Evolutionary conservation across 768 basidiomycete species (phyloP).

Genomic region (Mrakia frigida): DNA sequence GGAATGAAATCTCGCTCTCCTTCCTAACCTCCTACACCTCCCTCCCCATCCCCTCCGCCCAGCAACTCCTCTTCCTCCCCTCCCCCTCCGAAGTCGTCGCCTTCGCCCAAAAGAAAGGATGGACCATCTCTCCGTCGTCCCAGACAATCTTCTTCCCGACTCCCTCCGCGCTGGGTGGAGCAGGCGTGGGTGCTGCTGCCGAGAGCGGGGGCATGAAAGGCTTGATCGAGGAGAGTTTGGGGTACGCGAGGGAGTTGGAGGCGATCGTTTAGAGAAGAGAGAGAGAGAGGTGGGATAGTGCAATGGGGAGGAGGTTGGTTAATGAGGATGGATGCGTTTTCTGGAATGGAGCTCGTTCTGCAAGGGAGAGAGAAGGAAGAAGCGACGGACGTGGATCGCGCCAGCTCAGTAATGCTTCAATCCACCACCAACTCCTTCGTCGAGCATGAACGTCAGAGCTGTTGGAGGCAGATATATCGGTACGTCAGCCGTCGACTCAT

Average conservation of each 20-base stretch:
- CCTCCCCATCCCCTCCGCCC: slow-evolving; percentile 81
- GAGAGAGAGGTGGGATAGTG: background rate
- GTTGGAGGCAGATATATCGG: too few species aligned
- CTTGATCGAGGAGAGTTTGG: slow-evolving; percentile 44
- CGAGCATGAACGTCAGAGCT: too few species aligned
- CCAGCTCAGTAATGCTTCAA: too few species aligned
- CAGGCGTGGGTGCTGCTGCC: slow-evolving; percentile 34
- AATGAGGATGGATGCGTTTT: too few species aligned
- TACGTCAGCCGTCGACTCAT: too few species aligned
- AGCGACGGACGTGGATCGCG: too few species aligned
- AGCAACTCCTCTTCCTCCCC: slow-evolving; percentile 85
- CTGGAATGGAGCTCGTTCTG: too few species aligned
- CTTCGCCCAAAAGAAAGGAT: slow-evolving; percentile 77
- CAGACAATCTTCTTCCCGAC: slow-evolving; percentile 68
- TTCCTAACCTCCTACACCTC: slow-evolving; percentile 91
- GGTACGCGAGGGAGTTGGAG: slow-evolving; percentile 44
- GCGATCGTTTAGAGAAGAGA: slow-evolving; percentile 40
- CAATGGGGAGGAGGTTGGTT: background rate
- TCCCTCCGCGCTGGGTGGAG: slow-evolving; percentile 33
- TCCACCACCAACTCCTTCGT: too few species aligned
- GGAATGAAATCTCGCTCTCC: slow-evolving; percentile 95
- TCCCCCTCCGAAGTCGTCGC: slow-evolving; percentile 68
- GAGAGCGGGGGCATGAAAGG: slow-evolving; percentile 38
- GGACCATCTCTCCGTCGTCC: slow-evolving; percentile 59
- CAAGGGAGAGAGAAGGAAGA: too few species aligned